Conservation (phyloP, 129 eudicot species). For the Saposhnikovia divaricata region DNA sequence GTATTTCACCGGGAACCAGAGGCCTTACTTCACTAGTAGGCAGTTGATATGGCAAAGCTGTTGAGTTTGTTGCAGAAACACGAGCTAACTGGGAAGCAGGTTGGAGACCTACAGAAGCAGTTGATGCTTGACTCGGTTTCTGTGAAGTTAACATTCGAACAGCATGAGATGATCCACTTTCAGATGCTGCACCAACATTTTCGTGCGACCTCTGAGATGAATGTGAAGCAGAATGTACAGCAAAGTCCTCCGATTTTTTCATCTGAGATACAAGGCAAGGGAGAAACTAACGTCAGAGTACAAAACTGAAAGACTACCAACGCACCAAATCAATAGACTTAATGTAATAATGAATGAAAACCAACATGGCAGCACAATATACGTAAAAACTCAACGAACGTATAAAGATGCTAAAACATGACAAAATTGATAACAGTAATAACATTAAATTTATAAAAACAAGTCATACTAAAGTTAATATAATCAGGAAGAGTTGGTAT, state of each 20-base stretch:
- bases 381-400: no score
- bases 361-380: background rate
- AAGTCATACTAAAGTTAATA: no score
- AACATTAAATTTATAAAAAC: no score
- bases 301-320: conserved; percentile 7
- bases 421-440: no score
- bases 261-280: conserved; percentile 35
- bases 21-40: conserved; percentile 79
- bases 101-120: conserved; percentile 41
- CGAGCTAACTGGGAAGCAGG: conserved; percentile 42
- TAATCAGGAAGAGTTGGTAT: no score
- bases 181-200: conserved; percentile 34
- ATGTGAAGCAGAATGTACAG: conserved; percentile 39
- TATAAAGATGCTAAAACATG: no score
- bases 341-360: background rate
- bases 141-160: conserved; percentile 40
- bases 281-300: conserved; percentile 15
- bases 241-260: conserved; percentile 58
- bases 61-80: conserved; percentile 41
- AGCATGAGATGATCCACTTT: conserved; percentile 27
- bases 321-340: background rate
- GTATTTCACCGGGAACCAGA: conserved; percentile 30
- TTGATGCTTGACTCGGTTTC: conserved; percentile 40
- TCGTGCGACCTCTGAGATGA: conserved; percentile 48
- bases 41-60: conserved; percentile 61